Conservation (phyloP, 2,329 filamentous ascomycete species). For the Onygena corvina region DNA sequence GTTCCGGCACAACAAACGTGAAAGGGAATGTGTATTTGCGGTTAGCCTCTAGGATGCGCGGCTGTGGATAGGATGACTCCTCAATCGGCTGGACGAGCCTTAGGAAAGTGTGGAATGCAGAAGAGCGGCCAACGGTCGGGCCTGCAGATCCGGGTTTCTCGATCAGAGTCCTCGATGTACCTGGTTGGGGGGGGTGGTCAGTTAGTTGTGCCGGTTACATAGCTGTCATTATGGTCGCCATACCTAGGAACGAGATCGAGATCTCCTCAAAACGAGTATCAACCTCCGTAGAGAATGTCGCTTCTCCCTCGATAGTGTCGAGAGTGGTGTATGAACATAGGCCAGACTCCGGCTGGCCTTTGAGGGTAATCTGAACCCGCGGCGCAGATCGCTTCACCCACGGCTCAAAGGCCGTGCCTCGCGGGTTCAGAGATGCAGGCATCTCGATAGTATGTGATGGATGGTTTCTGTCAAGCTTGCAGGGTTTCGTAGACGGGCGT, state of each 20-base stretch:
- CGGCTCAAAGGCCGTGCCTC: slow-evolving; percentile 5
- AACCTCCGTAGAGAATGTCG: slow-evolving; percentile 20
- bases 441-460: no score
- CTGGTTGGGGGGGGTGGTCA: slow-evolving; percentile 21
- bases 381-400: slow-evolving; percentile 4
- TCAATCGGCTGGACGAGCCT: slow-evolving; percentile 50
- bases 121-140: slow-evolving; percentile 42
- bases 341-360: not conserved
- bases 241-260: slow-evolving; percentile 23
- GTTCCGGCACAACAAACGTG: slow-evolving; percentile 50
- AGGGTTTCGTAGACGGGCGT: no score
- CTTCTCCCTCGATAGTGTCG: slow-evolving; percentile 24
- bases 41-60: slow-evolving; percentile 44
- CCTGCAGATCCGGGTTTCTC: slow-evolving; percentile 44
- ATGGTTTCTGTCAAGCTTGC: no score
- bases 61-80: slow-evolving; percentile 41
- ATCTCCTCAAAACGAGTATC: slow-evolving; percentile 23
- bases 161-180: slow-evolving; percentile 41
- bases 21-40: slow-evolving; percentile 50
- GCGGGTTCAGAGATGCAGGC: not conserved
- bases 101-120: slow-evolving; percentile 49
- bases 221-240: slow-evolving; percentile 11
- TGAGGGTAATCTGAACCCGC: slow-evolving; percentile 10
- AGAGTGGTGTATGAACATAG: slow-evolving; percentile 22
- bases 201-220: not conserved